Conservation (phyloP, 352 stramenopile genomes). For the Vaucheria bursata region DNA sequence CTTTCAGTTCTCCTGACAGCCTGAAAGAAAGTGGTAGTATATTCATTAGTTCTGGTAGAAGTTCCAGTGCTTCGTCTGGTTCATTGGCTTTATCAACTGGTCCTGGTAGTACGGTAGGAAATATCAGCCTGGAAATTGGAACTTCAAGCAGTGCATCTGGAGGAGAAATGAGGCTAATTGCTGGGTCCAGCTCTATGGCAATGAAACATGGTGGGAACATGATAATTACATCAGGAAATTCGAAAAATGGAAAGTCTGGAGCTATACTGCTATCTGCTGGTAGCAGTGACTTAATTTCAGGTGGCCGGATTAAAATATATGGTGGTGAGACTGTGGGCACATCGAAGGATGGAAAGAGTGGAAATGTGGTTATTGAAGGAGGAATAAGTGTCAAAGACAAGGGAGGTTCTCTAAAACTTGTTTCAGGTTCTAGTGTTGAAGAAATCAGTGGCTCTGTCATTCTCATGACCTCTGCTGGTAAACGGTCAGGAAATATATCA, state of each 20-base stretch:
- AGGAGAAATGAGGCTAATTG: too few relatives aligned
- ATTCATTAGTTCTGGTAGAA: not conserved
- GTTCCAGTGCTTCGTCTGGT: too few relatives aligned
- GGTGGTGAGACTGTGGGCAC: too few relatives aligned
- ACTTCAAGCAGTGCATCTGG: too few relatives aligned
- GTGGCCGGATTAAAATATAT: too few relatives aligned
- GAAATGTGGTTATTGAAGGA: not conserved
- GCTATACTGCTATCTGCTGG: constrained; percentile 22
- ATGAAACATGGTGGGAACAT: constrained; percentile 28
- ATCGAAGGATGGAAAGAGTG: constrained; percentile 4
- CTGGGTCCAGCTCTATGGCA: too few relatives aligned
- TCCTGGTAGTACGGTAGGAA: too few relatives aligned
- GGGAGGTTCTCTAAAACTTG: not conserved
- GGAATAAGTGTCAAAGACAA: not conserved
- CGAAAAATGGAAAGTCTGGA: constrained; percentile 11
- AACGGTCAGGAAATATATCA: not conserved
- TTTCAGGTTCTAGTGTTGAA: not conserved
- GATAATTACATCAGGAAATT: constrained; percentile 13
- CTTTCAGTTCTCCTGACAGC: constrained; percentile 21
- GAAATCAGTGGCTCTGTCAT: not conserved
- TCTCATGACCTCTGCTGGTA: not conserved
- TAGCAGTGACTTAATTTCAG: too few relatives aligned
- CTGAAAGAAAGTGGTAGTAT: constrained; percentile 23
- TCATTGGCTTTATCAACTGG: too few relatives aligned
- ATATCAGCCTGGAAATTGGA: too few relatives aligned